phyloP scores from a whole-genome alignment of 73 alveolate species.

The Tetrahymena borealis region DNA sequence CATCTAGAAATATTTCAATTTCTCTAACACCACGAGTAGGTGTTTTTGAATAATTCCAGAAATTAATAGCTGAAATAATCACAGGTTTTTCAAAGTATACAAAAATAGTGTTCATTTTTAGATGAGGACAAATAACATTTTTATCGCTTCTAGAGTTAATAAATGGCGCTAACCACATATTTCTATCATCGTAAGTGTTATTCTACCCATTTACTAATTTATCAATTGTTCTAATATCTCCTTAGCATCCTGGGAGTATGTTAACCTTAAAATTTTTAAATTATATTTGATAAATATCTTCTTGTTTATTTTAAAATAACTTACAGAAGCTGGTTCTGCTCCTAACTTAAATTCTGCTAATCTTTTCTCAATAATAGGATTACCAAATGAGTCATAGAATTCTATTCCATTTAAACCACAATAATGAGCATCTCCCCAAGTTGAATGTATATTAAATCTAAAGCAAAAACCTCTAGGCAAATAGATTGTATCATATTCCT shows the following conservation, averaged over 20 bases:
- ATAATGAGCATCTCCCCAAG: slow-evolving; percentile 81
- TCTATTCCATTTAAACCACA: slow-evolving; percentile 78
- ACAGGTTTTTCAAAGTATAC: slow-evolving; percentile 55
- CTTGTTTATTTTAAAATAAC: neutral
- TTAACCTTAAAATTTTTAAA: neutral
- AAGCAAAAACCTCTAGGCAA: slow-evolving; percentile 62
- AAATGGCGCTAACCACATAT: slow-evolving; percentile 87
- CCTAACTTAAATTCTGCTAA: slow-evolving; percentile 22
- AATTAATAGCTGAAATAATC: slow-evolving; percentile 39
- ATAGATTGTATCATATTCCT: slow-evolving; percentile 58
- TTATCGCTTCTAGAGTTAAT: slow-evolving; percentile 48
- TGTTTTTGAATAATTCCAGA: slow-evolving; percentile 80
- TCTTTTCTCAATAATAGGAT: slow-evolving; percentile 5
- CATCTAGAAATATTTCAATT: slow-evolving; percentile 65
- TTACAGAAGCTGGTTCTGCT: slow-evolving; percentile 55
- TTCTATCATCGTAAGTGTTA: slow-evolving; percentile 58
- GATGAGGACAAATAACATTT: slow-evolving; percentile 34
- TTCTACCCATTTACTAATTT: slow-evolving; percentile 70
- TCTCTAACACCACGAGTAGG: slow-evolving; percentile 79
- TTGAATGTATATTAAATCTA: slow-evolving; percentile 50
- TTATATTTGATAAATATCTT: neutral
- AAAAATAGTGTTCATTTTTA: slow-evolving; percentile 41
- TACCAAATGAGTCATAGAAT: slow-evolving; percentile 55
- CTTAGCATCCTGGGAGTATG: slow-evolving; percentile 46
- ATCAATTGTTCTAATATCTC: slow-evolving; percentile 68